Evolutionary conservation across 768 basidiomycete species (phyloP).

Genomic region (Amanita phalloides): DNA sequence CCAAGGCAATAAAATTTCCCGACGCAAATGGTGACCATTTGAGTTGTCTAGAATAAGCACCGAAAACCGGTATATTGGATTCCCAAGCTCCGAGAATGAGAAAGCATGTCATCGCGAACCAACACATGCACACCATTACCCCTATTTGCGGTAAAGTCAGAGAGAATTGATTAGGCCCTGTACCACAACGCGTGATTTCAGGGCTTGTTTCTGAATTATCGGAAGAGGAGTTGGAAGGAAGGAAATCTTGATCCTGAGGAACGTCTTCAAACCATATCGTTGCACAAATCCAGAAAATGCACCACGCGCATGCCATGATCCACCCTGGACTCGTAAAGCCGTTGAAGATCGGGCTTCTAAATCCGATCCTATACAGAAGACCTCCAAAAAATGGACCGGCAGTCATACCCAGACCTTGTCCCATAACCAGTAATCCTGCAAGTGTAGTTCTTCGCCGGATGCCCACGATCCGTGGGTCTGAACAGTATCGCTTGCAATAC

Average conservation of each 20-base stretch:
- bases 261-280: slow-evolving; percentile 29
- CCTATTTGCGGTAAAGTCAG: slow-evolving; percentile 20
- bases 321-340: slow-evolving; percentile 60
- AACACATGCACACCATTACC: slow-evolving; percentile 56
- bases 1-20: slow-evolving; percentile 63
- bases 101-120: slow-evolving; percentile 61
- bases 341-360: slow-evolving; percentile 46
- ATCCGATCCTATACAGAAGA: slow-evolving; percentile 49
- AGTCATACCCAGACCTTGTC: slow-evolving; percentile 52
- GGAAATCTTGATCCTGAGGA: slow-evolving; percentile 8
- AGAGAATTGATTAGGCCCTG: background rate
- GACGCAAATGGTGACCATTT: slow-evolving; percentile 51
- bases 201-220: background rate
- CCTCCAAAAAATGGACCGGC: slow-evolving; percentile 58
- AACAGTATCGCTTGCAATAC: slow-evolving; percentile 61
- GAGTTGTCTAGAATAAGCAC: slow-evolving; percentile 28
- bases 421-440: slow-evolving; percentile 51
- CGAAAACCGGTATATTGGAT: slow-evolving; percentile 55
- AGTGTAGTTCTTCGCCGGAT: slow-evolving; percentile 51
- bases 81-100: slow-evolving; percentile 66
- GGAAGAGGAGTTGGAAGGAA: background rate
- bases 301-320: slow-evolving; percentile 49
- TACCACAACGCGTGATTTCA: background rate
- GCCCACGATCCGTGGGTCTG: slow-evolving; percentile 57
- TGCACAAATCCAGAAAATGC: slow-evolving; percentile 34